These are phyloP conservation scores for Rhinocladiella similis DNA, from an alignment of 2,329 filamentous ascomycete species.

Conservation along the genomic window DNA sequence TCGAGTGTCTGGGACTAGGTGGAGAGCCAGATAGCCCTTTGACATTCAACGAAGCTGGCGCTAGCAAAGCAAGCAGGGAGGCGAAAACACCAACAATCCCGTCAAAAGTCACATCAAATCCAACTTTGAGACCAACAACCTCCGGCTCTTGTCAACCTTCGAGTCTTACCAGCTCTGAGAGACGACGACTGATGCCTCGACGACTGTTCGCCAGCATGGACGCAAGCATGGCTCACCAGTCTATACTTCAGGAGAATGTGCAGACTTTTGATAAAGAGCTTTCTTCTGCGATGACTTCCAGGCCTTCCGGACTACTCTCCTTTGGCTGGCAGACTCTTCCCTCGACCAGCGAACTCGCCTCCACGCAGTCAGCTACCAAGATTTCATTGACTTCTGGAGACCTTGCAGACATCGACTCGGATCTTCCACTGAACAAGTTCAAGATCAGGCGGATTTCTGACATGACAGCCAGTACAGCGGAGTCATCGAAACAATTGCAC, in stretches of 20 bases:
- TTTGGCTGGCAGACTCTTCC: slow-evolving; percentile 29
- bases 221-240: slow-evolving; percentile 10
- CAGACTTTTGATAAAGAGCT: neutral
- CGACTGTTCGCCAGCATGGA: slow-evolving; percentile 29
- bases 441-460: slow-evolving; percentile 18
- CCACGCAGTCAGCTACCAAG: slow-evolving; percentile 5
- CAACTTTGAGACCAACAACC: slow-evolving; percentile 17
- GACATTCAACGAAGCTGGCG: neutral
- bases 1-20: slow-evolving; percentile 28
- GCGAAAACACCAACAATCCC: slow-evolving; percentile 6
- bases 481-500: neutral
- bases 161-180: slow-evolving; percentile 23
- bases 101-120: neutral
- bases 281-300: slow-evolving; percentile 2
- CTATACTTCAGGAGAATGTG: neutral
- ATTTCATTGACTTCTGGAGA: slow-evolving; percentile 25
- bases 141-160: slow-evolving; percentile 21
- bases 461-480: slow-evolving; percentile 10
- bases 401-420: slow-evolving; percentile 26
- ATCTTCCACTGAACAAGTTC: slow-evolving; percentile 17
- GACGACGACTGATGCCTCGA: slow-evolving; percentile 23
- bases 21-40: slow-evolving; percentile 6
- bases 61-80: slow-evolving; percentile 10
- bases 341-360: slow-evolving; percentile 17
- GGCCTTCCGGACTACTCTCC: slow-evolving; percentile 8